Percentiles rank a stretch among this genome's conserved stretches.
phyloP scores from a whole-genome alignment of 768 basidiomycete species.

The Tubosaeta brunneosetosa region DNA sequence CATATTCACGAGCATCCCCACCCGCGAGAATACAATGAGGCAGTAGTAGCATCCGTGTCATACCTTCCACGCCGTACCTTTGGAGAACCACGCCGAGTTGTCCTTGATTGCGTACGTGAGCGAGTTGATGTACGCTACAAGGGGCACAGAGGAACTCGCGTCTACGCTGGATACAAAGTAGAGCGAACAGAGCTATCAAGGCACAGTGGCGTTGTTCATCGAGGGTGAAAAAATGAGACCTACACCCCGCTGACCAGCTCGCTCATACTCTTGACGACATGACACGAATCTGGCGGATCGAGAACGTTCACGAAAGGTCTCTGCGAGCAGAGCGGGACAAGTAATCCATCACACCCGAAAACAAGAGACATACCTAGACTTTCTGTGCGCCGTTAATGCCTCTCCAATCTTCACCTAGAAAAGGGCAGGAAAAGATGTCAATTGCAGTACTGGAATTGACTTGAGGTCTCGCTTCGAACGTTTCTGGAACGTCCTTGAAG shows the following conservation, averaged over 20 bases:
- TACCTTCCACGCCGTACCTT: slow-evolving; percentile 83
- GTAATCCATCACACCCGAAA: background rate
- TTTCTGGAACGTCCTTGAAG: slow-evolving; percentile 92
- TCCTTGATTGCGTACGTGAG: slow-evolving; percentile 96
- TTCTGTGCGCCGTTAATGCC: slow-evolving; percentile 84
- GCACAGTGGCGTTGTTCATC: background rate
- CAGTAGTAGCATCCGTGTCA: slow-evolving; percentile 92
- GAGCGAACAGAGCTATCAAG: slow-evolving; percentile 80
- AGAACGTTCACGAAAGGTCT: slow-evolving; percentile 95
- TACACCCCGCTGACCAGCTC: slow-evolving; percentile 82
- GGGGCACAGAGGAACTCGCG: slow-evolving; percentile 93
- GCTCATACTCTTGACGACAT: slow-evolving; percentile 92
- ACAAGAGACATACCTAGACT: slow-evolving; percentile 63
- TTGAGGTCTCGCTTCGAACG: slow-evolving; percentile 72
- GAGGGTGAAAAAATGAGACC: slow-evolving; percentile 30
- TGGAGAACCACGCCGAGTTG: slow-evolving; percentile 86
- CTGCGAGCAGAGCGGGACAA: slow-evolving; percentile 41
- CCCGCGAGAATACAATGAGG: slow-evolving; percentile 96
- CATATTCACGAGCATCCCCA: slow-evolving; percentile 95
- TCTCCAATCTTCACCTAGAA: slow-evolving; percentile 94
- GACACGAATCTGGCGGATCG: slow-evolving; percentile 94
- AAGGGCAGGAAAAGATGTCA: background rate
- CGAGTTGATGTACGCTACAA: slow-evolving; percentile 98
- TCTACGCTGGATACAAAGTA: slow-evolving; percentile 99
- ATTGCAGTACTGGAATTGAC: slow-evolving; percentile 2